These are phyloP conservation scores for Aureobasidium sp. DNA, from an alignment of 2,329 filamentous ascomycete genomes.

Conservation along the genomic window DNA sequence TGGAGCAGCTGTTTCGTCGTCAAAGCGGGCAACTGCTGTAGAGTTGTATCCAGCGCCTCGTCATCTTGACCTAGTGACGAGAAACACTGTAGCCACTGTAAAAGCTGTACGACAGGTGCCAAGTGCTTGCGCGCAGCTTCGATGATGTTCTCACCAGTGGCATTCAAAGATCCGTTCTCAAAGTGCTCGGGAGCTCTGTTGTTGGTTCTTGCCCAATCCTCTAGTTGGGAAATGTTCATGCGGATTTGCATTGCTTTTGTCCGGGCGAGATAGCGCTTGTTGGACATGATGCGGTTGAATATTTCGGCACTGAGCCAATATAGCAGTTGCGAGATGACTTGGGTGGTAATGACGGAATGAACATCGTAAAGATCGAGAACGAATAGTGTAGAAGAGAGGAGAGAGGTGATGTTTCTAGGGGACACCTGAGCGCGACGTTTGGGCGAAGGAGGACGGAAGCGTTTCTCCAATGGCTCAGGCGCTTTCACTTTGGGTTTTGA, in stretches of 20 bases:
- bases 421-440: constrained; percentile 88
- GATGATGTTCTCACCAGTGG: constrained; percentile 78
- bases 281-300: constrained; percentile 97
- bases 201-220: constrained; percentile 92
- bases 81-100: constrained; percentile 98
- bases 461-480: constrained; percentile 79
- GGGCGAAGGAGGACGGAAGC: constrained; percentile 85
- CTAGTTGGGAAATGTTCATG: constrained; percentile 92
- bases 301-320: constrained; percentile 96
- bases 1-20: constrained; percentile 86
- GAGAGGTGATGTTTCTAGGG: constrained; percentile 88
- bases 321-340: constrained; percentile 84
- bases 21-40: constrained; percentile 80
- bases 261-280: constrained; percentile 83
- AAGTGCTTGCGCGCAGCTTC: constrained; percentile 80
- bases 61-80: constrained; percentile 87
- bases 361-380: constrained; percentile 98
- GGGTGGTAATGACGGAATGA: constrained; percentile 89
- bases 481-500: constrained; percentile 80
- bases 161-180: constrained; percentile 80
- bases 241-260: constrained; percentile 99
- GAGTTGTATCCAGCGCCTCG: constrained; percentile 77
- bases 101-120: constrained; percentile 80
- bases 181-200: constrained; percentile 94
- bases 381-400: constrained; percentile 91